Conservation (phyloP, 164 flowering plant genomes). For the Magnolia officinalis region DNA sequence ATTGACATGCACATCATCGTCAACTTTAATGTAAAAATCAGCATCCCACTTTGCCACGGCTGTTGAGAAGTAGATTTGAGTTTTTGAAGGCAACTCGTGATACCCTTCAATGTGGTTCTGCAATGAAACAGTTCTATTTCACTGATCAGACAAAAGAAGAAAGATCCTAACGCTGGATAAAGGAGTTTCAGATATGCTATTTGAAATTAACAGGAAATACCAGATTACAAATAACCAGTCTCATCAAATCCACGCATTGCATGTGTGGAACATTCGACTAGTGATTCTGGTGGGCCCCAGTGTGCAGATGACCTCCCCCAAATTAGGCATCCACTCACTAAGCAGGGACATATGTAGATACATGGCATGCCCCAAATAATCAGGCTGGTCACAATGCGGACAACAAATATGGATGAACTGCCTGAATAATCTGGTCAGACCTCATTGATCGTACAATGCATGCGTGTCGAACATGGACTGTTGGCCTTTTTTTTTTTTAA, state of each 20-base stretch:
- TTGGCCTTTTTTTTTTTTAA: no score
- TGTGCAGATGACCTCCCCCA: no score
- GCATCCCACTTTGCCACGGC: conserved; percentile 98
- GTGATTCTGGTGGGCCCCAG: no score
- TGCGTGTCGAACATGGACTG: no score
- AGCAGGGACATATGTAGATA: no score
- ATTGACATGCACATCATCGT: conserved; percentile 94
- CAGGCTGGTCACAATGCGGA: no score
- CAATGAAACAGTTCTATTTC: conserved; percentile 13
- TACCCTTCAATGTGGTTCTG: conserved; percentile 97
- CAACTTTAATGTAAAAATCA: conserved; percentile 88
- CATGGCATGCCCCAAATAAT: no score
- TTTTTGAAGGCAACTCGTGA: conserved; percentile 83
- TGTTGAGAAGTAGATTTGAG: conserved; percentile 79
- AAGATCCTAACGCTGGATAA: neutral
- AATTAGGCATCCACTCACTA: no score
- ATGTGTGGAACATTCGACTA: no score
- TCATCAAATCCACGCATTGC: neutral
- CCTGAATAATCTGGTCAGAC: no score
- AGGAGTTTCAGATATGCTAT: neutral
- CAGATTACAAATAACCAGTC: neutral
- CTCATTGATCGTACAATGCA: no score
- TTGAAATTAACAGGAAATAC: neutral
- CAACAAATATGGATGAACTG: no score
- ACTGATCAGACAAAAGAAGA: neutral